Evolutionary conservation across 768 basidiomycete genomes (phyloP).

Genomic region (Mrakia blollopis): DNA sequence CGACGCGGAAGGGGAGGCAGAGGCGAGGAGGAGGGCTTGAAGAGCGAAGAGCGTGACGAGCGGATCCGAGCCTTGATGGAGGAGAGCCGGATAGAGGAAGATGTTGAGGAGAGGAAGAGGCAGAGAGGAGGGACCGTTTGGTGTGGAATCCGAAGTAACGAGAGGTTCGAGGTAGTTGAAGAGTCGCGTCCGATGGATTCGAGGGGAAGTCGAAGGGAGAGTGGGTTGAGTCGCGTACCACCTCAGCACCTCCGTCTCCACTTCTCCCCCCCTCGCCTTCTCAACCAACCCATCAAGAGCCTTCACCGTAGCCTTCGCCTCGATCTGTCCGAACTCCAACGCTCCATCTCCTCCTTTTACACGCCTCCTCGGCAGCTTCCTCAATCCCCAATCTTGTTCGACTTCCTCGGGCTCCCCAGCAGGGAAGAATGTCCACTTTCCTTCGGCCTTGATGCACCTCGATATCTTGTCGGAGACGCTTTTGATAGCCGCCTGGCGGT

Average conservation of each 20-base stretch:
- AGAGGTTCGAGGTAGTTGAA: background rate
- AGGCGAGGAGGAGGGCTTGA: background rate
- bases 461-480: background rate
- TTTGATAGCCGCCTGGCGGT: background rate
- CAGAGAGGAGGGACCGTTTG: background rate
- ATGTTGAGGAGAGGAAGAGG: background rate
- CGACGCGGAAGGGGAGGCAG: background rate
- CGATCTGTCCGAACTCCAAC: background rate
- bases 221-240: background rate
- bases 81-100: conserved; percentile 3
- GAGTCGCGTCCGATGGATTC: background rate
- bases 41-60: background rate
- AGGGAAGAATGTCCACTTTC: background rate
- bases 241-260: background rate
- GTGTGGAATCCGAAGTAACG: background rate
- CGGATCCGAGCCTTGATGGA: background rate
- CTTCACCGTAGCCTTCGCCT: background rate
- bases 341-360: background rate
- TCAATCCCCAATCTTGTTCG: conserved; percentile 3
- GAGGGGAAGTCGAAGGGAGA: background rate
- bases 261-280: background rate
- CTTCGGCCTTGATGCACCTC: background rate
- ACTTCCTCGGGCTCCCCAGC: background rate
- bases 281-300: background rate
- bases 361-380: background rate